Conservation (phyloP, 805 yeast species). For the Saccharomyces kudriavzevii region DNA sequence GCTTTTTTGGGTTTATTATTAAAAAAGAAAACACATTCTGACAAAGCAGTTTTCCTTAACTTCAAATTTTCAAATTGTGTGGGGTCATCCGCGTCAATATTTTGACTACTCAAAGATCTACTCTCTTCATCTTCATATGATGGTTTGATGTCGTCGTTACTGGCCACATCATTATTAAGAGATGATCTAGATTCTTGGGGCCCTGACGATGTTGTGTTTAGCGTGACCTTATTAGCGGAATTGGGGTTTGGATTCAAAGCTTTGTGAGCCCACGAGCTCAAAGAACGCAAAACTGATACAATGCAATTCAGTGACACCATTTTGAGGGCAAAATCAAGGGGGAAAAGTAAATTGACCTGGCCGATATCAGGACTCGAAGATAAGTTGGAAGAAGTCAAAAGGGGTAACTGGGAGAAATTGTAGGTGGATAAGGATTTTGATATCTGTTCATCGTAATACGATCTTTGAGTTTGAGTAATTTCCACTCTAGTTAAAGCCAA, state of each 20-base stretch:
- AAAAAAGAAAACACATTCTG: slow-evolving; percentile 71
- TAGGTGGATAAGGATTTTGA: slow-evolving; percentile 62
- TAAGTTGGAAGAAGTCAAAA: slow-evolving; percentile 62
- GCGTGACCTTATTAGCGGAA: slow-evolving; percentile 4
- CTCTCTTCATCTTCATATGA: slow-evolving; percentile 12
- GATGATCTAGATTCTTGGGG: slow-evolving; percentile 9
- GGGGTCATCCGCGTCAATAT: slow-evolving; percentile 55
- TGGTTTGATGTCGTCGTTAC: slow-evolving; percentile 6
- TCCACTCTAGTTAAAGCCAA: slow-evolving; percentile 64
- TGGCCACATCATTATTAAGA: slow-evolving; percentile 8
- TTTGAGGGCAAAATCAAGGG: slow-evolving; percentile 77
- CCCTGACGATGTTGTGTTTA: slow-evolving; percentile 8
- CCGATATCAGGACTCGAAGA: slow-evolving; percentile 26
- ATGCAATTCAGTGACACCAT: slow-evolving; percentile 72
- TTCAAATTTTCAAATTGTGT: slow-evolving; percentile 79
- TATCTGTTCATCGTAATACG: slow-evolving; percentile 42
- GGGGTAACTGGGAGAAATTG: slow-evolving; percentile 64
- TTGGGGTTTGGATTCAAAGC: slow-evolving; percentile 33
- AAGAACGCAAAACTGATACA: slow-evolving; percentile 72
- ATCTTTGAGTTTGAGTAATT: slow-evolving; percentile 60
- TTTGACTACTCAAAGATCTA: slow-evolving; percentile 10
- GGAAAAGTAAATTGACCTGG: slow-evolving; percentile 35
- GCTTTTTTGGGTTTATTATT: slow-evolving; percentile 84
- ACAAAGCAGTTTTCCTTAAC: slow-evolving; percentile 69
- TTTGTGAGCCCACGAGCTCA: slow-evolving; percentile 81